Evolutionary conservation across 805 yeast species (phyloP), one percentile per base, ranked within the genome.

Genomic region (Schwanniomyces polymorphus): DNA sequence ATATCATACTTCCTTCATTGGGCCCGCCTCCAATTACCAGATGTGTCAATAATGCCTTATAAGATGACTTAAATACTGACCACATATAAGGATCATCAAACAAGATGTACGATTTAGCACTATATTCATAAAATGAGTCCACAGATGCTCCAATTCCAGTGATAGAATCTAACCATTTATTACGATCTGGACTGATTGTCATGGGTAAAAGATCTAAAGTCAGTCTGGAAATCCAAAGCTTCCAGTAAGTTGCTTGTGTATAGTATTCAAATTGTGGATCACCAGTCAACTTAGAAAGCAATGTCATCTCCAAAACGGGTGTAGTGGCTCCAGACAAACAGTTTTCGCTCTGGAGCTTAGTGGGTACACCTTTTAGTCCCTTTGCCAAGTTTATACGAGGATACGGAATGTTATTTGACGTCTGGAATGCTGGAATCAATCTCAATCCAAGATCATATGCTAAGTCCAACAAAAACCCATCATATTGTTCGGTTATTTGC

Each of bases 81-180:
- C 91, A 91, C 48, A 90, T 75, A 2, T 68, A 59, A 54, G 86
- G 87, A 58, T 87, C 81, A 47, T 67, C 51, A 49, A 91, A 89
- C 11, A 91, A 59, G 9, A 91, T 77, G 2, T 91, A 72, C 17
- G 84, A 82, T 60, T 91, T 91, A 37, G 89, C 74, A 0, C 96
- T 87, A 64, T 91, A 88, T 59, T 91, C 98, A 61, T 85, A 91
- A 58, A 88, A 88, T 0, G 97, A 89, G 64, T 91, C 98, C 12
- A 89, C 80, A 2, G 96, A 86, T 0, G 97, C 97, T 2, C 98
- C 97, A 8, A 88, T 76, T 0, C 97, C 97, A 0, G 94, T 81
- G 35, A 82, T 65, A 0, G 76, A 61, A 46, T 85, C 85, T 35
- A 72, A 65, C 81, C 88, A 83, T 33, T 62, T 58, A 29, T 82